Evolutionary conservation across 208 protist species (phyloP).

Genomic region (Leptomonas seymouri): DNA sequence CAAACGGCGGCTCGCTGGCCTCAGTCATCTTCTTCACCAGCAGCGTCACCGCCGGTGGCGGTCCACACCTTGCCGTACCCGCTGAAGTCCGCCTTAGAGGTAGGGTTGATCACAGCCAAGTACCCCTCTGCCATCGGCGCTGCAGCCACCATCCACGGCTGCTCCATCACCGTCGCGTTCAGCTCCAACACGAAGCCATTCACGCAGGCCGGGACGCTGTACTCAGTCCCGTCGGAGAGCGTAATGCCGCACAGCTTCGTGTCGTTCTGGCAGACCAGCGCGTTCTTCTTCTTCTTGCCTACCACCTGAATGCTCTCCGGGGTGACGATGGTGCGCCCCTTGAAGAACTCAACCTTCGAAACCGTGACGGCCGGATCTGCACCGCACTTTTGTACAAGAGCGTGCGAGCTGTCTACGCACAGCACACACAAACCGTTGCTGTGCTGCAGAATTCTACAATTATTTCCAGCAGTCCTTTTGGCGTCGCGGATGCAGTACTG

Average conservation of each 20-base stretch:
- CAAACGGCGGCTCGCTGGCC: background rate
- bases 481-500: constrained; percentile 73
- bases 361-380: constrained; percentile 14
- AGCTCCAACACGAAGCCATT: constrained; percentile 85
- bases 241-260: constrained; percentile 74
- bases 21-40: constrained; percentile 49
- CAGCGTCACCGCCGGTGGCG: constrained; percentile 70
- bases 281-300: constrained; percentile 88
- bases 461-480: constrained; percentile 68
- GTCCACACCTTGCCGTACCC: constrained; percentile 58
- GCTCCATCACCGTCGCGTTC: constrained; percentile 58
- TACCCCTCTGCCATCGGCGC: constrained; percentile 73
- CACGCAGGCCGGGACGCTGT: constrained; percentile 71
- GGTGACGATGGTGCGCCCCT: constrained; percentile 48
- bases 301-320: constrained; percentile 63
- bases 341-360: constrained; percentile 30
- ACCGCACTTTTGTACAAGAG: constrained; percentile 25
- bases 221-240: constrained; percentile 51
- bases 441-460: constrained; percentile 80
- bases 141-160: constrained; percentile 58
- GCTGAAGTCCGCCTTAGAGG: constrained; percentile 49
- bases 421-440: constrained; percentile 86
- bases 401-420: constrained; percentile 76
- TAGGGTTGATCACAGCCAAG: constrained; percentile 79
- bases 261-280: constrained; percentile 75